phyloP scores from a whole-genome alignment of 129 eudicot genomes.

The Pulicaria dysenterica region DNA sequence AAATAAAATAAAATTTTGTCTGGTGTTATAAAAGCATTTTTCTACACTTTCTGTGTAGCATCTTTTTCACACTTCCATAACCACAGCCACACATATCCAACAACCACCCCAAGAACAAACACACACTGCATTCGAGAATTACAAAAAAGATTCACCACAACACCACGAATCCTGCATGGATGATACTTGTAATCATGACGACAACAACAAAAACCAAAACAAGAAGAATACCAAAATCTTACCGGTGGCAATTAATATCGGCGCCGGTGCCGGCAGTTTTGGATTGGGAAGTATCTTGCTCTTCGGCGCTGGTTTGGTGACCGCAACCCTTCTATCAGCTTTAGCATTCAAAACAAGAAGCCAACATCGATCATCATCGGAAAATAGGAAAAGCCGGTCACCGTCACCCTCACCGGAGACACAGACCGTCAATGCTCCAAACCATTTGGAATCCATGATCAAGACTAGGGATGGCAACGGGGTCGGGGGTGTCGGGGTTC shows the following conservation, averaged over 20 bases:
- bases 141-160: slow-evolving; percentile 24
- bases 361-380: slow-evolving; percentile 31
- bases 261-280: slow-evolving; percentile 39
- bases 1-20: slow-evolving; percentile 7
- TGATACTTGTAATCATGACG: slow-evolving; percentile 25
- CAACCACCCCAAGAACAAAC: slow-evolving; percentile 15
- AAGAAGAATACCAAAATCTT: slow-evolving; percentile 21
- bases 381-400: slow-evolving; percentile 4
- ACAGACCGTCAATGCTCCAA: slow-evolving; percentile 1
- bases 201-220: not conserved
- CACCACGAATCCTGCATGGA: slow-evolving; percentile 16
- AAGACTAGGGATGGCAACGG: no score
- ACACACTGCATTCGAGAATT: slow-evolving; percentile 31
- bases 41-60: not conserved
- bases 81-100: not conserved
- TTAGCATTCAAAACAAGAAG: slow-evolving; percentile 26
- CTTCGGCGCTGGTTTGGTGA: slow-evolving; percentile 56
- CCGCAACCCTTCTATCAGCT: slow-evolving; percentile 51
- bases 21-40: slow-evolving; percentile 8
- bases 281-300: slow-evolving; percentile 51
- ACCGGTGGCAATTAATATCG: slow-evolving; percentile 32
- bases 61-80: not conserved
- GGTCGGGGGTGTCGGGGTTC: no score
- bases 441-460: slow-evolving; percentile 26
- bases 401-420: slow-evolving; percentile 22